Conservation (phyloP, 2,329 filamentous ascomycete genomes). For the Colletotrichum sp. region DNA sequence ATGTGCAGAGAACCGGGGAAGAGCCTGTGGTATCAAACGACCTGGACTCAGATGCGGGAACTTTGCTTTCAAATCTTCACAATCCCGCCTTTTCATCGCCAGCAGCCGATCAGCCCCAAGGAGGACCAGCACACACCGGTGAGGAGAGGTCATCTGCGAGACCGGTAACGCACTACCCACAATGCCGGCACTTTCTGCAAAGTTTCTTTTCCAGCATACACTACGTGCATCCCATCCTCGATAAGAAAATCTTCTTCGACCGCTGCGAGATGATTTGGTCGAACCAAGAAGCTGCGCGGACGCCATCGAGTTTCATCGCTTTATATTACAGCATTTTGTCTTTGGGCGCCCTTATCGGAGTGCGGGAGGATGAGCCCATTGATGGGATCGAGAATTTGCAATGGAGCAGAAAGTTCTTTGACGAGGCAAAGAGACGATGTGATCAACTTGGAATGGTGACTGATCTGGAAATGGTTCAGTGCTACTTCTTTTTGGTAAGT, state of each 20-base stretch:
- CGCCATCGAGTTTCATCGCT: slow-evolving; percentile 45
- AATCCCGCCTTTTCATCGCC: slow-evolving; percentile 46
- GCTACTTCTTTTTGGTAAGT: slow-evolving; percentile 47
- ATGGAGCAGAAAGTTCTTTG: slow-evolving; percentile 52
- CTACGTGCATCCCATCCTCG: slow-evolving; percentile 51
- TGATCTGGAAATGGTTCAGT: slow-evolving; percentile 52
- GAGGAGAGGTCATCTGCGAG: not conserved
- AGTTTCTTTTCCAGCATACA: slow-evolving; percentile 54
- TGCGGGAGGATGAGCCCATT: slow-evolving; percentile 46
- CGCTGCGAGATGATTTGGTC: slow-evolving; percentile 50
- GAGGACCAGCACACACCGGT: not conserved
- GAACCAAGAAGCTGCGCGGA: slow-evolving; percentile 18
- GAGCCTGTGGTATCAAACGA: slow-evolving; percentile 19
- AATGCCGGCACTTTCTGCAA: slow-evolving; percentile 49
- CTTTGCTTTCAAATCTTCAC: slow-evolving; percentile 48
- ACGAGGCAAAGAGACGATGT: slow-evolving; percentile 42
- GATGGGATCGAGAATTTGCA: slow-evolving; percentile 48
- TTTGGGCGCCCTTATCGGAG: slow-evolving; percentile 48
- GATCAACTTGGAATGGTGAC: slow-evolving; percentile 46
- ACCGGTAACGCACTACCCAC: slow-evolving; percentile 39
- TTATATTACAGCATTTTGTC: slow-evolving; percentile 52
- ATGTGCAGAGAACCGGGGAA: slow-evolving; percentile 36
- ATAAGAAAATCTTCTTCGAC: slow-evolving; percentile 46
- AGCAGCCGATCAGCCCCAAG: not conserved
- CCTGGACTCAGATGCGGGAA: slow-evolving; percentile 30